Evolutionary conservation across 1,284 basidiomycete genomes (phyloP), one percentile per base, ranked within the genome.

Genomic region (Hymenochaete sp.): DNA sequence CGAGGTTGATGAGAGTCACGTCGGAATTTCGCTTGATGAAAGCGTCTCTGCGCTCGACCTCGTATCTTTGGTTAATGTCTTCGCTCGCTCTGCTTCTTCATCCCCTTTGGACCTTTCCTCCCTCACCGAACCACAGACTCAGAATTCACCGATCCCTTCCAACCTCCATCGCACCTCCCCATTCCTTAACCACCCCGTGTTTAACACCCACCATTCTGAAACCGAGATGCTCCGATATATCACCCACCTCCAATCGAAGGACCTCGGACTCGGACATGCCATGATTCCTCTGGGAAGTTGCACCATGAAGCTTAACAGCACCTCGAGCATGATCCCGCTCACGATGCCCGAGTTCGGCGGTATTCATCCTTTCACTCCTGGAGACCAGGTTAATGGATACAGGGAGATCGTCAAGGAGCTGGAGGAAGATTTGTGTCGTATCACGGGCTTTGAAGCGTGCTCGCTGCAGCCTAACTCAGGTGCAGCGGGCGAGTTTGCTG

Each of bases 221-320:
- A 98, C 95, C 1, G 91, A 97, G 69, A 91, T 98, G 85, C 72
- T 98, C 41, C 88, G 93, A 38, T 97, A 97, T 67, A 90, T 98
- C 62, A 81, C 92, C 67, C 82, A 91, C 56, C 77, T 98, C 38
- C 90, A 95, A 55, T 81, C 82, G 46, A 98, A 98, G 70, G 95
- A 98, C 62, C 77, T 98, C 47, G 89, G 90, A 25, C 82, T 98
- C 27, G 86, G 89, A 4, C 93, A 98, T 62, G 82, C 90, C 31
- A 98, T 98, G 92, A 97, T 97, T 57, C 88, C 96, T 3, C 79
- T 98, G 10, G 95, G 95, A 46, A 95, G 87, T 58, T 93, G 90
- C 64, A 93, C 91, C 8, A 96, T 95, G 92, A 93, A 97, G 71
- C 75, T 97, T 53, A 97, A 97, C 70, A 92, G 89, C 59, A 95